These are phyloP conservation scores for Durusdinium trenchii DNA, from an alignment of 73 alveolate species.

Conservation along the genomic window DNA sequence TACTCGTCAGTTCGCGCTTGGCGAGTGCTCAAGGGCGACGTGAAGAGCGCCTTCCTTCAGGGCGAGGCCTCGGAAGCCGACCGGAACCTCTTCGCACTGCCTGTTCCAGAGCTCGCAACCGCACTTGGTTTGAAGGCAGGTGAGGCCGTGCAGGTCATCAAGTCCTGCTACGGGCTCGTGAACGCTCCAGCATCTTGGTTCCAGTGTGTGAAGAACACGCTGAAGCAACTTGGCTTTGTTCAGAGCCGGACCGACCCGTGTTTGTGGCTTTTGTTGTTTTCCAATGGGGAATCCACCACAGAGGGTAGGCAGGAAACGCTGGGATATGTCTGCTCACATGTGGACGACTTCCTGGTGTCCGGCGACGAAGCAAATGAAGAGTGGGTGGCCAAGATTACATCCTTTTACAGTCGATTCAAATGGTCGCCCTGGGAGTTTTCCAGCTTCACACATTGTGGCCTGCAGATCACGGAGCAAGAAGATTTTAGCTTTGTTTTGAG, in stretches of 20 bases:
- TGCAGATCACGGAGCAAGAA: neutral
- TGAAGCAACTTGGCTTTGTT: neutral
- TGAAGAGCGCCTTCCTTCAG: constrained; percentile 7
- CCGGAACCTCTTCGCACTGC: neutral
- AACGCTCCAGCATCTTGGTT: constrained; percentile 43
- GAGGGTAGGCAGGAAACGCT: too few species aligned
- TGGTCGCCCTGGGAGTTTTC: constrained; percentile 5
- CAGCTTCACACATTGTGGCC: neutral
- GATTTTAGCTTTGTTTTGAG: neutral
- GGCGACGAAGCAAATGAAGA: neutral
- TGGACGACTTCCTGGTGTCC: constrained; percentile 9
- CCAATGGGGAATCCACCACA: neutral
- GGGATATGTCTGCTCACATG: neutral
- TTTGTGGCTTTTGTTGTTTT: neutral
- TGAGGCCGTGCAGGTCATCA: neutral
- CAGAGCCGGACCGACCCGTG: neutral
- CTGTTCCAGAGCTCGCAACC: neutral
- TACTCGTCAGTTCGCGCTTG: neutral
- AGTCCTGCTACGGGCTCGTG: constrained; percentile 29
- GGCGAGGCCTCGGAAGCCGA: neutral
- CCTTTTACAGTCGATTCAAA: neutral
- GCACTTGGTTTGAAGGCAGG: neutral
- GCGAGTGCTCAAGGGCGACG: neutral
- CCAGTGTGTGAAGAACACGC: neutral
- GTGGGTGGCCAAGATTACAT: neutral